Conservation (phyloP, 2,329 filamentous ascomycete species). For the Colletotrichum limetticola region DNA sequence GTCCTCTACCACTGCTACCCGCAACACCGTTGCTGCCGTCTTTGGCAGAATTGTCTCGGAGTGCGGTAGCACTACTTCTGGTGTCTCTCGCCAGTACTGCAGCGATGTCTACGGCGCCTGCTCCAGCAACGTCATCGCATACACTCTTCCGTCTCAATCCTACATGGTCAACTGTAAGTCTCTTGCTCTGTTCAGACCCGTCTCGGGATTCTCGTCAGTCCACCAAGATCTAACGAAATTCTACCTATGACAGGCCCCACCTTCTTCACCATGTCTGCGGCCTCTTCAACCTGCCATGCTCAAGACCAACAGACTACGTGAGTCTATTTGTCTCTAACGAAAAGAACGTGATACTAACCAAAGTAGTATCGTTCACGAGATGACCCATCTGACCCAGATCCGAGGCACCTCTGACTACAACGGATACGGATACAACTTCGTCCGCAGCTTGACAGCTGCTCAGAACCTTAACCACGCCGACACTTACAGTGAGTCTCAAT, state of each 20-base stretch:
- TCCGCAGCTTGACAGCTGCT: conserved; percentile 55
- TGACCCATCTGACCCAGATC: conserved; percentile 67
- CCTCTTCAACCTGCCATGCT: conserved; percentile 13
- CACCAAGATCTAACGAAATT: background rate
- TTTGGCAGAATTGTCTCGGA: conserved; percentile 62
- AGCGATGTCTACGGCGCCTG: conserved; percentile 66
- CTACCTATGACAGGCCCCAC: background rate
- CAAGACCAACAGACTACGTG: conserved; percentile 64
- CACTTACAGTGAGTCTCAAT: conserved; percentile 56
- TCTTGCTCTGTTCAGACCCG: background rate
- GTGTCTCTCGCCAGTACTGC: conserved; percentile 67
- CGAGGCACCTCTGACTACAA: conserved; percentile 68
- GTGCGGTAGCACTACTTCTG: conserved; percentile 60
- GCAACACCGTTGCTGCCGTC: conserved; percentile 62
- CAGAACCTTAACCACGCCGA: conserved; percentile 72
- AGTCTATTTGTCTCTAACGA: too few species aligned
- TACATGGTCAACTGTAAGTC: conserved; percentile 67
- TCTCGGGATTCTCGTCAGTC: background rate
- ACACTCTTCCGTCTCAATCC: conserved; percentile 64
- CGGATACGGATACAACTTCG: conserved; percentile 63
- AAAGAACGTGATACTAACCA: background rate
- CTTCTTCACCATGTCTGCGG: conserved; percentile 23
- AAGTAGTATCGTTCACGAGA: conserved; percentile 66
- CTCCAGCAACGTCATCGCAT: conserved; percentile 63
- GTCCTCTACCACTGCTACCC: conserved; percentile 56